Conservation (phyloP, 208 protist genomes). For the Acanthamoeba lenticulata region DNA sequence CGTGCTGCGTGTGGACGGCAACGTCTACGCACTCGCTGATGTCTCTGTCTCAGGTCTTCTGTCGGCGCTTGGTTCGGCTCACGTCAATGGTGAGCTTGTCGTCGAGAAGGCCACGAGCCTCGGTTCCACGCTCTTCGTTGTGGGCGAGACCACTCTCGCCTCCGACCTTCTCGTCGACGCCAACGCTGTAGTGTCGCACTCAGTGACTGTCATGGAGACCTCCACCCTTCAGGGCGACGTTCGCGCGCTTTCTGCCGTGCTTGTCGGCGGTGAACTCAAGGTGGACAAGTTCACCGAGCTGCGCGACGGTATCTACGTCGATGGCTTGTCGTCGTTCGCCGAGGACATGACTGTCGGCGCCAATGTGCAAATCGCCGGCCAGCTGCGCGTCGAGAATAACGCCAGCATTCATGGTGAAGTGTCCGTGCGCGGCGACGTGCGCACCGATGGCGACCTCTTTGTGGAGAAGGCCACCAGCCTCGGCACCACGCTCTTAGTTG, state of each 20-base stretch:
- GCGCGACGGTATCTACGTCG: neutral
- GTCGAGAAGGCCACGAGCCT: slow-evolving; percentile 14
- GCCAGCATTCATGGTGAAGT: neutral
- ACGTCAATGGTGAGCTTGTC: too few species aligned
- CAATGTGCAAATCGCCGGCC: neutral
- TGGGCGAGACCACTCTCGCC: neutral
- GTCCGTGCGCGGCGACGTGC: neutral
- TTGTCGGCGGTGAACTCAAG: neutral
- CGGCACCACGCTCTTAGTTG: too few species aligned
- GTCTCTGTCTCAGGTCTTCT: neutral
- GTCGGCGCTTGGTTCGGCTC: neutral
- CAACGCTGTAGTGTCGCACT: too few species aligned
- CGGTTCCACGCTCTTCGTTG: neutral
- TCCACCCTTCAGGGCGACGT: too few species aligned
- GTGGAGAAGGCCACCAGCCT: slow-evolving; percentile 32
- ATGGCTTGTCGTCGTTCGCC: neutral
- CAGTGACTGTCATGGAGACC: too few species aligned
- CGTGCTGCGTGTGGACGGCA: neutral
- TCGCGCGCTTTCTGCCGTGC: too few species aligned
- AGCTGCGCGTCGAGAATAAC: neutral
- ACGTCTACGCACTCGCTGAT: neutral
- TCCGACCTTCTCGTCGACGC: neutral
- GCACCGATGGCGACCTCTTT: neutral
- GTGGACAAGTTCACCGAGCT: neutral
- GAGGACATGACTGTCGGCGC: neutral